A percentile compares a stretch with the other conserved stretches of the same genome.
phyloP scores from a whole-genome alignment of 2,329 filamentous ascomycete genomes.

The Colletotrichum australisinense region DNA sequence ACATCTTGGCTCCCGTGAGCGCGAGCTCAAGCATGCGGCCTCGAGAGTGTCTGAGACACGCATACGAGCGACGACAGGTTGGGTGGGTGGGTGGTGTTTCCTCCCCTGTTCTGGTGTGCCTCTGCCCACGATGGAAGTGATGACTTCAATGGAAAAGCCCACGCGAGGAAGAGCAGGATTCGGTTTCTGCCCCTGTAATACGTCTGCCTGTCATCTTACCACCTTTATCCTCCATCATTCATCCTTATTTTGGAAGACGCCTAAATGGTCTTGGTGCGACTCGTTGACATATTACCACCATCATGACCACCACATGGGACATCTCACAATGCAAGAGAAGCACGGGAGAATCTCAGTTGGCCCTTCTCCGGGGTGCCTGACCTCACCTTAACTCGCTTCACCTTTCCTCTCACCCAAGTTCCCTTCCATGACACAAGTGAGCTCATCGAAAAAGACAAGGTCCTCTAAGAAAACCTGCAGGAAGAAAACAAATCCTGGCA shows the following conservation, averaged over 20 bases:
- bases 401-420: background rate
- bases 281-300: background rate
- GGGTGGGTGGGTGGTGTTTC: background rate
- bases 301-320: background rate
- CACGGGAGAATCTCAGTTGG: background rate
- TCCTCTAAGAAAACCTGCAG: too few relatives aligned
- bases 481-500: background rate
- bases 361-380: background rate
- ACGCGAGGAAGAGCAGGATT: background rate
- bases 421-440: background rate
- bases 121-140: too few relatives aligned
- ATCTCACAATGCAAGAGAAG: background rate
- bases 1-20: conserved; percentile 24
- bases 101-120: background rate
- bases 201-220: conserved; percentile 4
- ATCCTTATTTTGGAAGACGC: background rate
- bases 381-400: background rate
- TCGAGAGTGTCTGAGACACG: conserved; percentile 31
- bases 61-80: background rate
- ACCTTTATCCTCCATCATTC: background rate
- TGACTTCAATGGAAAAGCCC: background rate
- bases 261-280: background rate
- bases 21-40: conserved; percentile 24
- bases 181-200: background rate
- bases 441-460: background rate